Conservation (phyloP, 192 early-diverging fungal genomes). For the Gryganskiella cystojenkinii region DNA sequence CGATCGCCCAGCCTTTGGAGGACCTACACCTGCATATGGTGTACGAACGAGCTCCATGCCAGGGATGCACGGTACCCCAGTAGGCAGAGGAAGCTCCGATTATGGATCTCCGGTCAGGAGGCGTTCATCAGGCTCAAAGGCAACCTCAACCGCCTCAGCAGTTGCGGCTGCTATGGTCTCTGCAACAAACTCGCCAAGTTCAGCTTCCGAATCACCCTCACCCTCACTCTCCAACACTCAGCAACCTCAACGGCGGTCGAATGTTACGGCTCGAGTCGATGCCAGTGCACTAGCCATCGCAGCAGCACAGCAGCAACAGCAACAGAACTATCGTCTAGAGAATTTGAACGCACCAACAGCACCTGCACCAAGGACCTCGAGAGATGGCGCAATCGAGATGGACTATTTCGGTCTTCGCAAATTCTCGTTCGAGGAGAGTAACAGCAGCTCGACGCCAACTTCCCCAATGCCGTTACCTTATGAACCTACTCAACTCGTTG, state of each 20-base stretch:
- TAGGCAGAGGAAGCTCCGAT: slow-evolving; percentile 9
- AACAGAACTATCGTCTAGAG: not conserved
- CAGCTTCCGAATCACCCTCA: not conserved
- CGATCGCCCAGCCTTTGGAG: not conserved
- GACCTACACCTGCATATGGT: slow-evolving; percentile 10
- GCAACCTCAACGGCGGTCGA: slow-evolving; percentile 31
- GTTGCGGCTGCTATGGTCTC: not conserved
- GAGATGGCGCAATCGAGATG: slow-evolving; percentile 14
- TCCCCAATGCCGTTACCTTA: slow-evolving; percentile 26
- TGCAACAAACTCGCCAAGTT: not conserved
- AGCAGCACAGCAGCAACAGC: slow-evolving; percentile 13
- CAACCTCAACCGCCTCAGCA: not conserved
- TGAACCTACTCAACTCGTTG: slow-evolving; percentile 14
- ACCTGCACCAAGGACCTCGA: slow-evolving; percentile 12
- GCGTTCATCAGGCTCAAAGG: slow-evolving; percentile 4
- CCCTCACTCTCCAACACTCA: slow-evolving; percentile 21
- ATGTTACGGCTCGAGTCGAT: slow-evolving; percentile 39
- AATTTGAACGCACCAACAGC: not conserved
- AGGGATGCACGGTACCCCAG: not conserved
- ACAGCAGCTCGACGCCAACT: slow-evolving; percentile 9
- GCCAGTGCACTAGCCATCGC: slow-evolving; percentile 36
- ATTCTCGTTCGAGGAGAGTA: slow-evolving; percentile 11
- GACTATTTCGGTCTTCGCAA: slow-evolving; percentile 39
- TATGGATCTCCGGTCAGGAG: slow-evolving; percentile 13
- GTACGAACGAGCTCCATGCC: slow-evolving; percentile 37